Conservation (phyloP, 108 stramenopile species). For the Nannochloropsis gaditana region DNA sequence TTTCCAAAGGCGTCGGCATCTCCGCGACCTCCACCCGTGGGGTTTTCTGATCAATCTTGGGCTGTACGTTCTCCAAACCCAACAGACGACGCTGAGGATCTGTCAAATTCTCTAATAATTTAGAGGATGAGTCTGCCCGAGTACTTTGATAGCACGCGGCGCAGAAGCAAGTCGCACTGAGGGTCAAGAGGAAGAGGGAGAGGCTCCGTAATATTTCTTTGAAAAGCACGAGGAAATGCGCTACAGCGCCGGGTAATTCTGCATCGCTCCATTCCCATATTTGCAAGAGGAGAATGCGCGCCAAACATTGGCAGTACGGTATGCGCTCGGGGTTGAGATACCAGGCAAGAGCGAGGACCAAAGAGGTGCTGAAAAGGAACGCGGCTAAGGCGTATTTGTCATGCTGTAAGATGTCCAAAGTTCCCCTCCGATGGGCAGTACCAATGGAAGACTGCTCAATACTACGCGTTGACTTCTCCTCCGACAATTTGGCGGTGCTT, state of each 20-base stretch:
- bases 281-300: background rate
- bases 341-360: background rate
- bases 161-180: background rate
- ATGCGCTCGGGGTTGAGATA: background rate
- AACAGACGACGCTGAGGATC: background rate
- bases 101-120: background rate
- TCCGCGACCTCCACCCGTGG: too few relatives aligned
- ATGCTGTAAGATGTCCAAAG: too few relatives aligned
- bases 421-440: too few relatives aligned
- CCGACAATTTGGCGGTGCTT: too few relatives aligned
- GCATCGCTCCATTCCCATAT: background rate
- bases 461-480: too few relatives aligned
- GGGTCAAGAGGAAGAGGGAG: background rate
- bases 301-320: background rate
- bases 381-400: too few relatives aligned
- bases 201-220: conserved; percentile 1
- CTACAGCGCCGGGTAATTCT: background rate
- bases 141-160: background rate
- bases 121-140: background rate
- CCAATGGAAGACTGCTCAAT: too few relatives aligned
- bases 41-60: too few relatives aligned
- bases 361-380: background rate
- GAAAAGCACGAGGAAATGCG: background rate
- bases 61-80: background rate
- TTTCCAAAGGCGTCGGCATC: too few relatives aligned